Evolutionary conservation across 768 basidiomycete species (phyloP).

Genomic region (Fomitopsis pulvina): DNA sequence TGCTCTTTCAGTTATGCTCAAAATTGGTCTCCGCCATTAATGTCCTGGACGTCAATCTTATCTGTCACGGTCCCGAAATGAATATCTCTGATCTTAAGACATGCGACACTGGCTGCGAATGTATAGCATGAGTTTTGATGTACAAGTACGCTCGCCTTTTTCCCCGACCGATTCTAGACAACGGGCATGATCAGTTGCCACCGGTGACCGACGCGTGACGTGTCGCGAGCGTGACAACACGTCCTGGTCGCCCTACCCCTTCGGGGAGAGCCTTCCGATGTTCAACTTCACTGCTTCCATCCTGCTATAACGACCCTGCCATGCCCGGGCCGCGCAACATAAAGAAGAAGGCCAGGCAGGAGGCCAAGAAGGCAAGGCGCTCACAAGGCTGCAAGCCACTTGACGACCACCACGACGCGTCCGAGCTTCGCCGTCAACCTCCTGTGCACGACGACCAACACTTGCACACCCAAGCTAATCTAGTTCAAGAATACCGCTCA

Average conservation of each 20-base stretch:
- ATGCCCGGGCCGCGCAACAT: constrained; percentile 64
- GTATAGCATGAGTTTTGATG: not conserved
- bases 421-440: not conserved
- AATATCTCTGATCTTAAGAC: too few species aligned
- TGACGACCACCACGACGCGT: constrained; percentile 9
- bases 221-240: constrained; percentile 5
- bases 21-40: too few species aligned
- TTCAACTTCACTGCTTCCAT: not conserved
- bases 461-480: not conserved
- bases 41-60: too few species aligned
- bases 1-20: too few species aligned
- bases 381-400: constrained; percentile 1
- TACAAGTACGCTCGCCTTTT: not conserved
- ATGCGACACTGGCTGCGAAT: too few species aligned
- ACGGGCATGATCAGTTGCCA: not conserved
- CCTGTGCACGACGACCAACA: not conserved
- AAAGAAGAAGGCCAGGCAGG: constrained; percentile 36
- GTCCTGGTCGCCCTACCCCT: not conserved
- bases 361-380: constrained; percentile 28
- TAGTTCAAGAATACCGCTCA: not conserved
- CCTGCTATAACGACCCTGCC: not conserved
- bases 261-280: not conserved
- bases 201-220: constrained; percentile 12
- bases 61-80: too few species aligned
- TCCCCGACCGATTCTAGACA: not conserved